Conservation (phyloP, 331 rosid genomes). For the Quercus lobata region DNA sequence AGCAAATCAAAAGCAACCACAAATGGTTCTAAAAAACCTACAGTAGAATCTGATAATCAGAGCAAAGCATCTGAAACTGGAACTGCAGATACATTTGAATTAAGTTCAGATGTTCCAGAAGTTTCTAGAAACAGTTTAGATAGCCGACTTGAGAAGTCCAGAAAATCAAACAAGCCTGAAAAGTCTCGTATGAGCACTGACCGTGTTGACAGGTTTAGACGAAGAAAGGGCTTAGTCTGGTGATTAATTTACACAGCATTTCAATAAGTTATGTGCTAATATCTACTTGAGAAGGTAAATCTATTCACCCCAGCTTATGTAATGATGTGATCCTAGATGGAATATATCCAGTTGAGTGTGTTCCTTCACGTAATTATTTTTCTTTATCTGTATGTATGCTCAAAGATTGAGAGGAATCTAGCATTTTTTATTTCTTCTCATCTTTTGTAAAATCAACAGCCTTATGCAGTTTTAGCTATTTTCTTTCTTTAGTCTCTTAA, state of each 20-base stretch:
- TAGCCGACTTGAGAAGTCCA: slow-evolving; percentile 85
- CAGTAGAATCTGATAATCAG: slow-evolving; percentile 41
- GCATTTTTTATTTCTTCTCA: slow-evolving; percentile 14
- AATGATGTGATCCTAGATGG: slow-evolving; percentile 33
- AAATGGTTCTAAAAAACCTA: slow-evolving; percentile 42
- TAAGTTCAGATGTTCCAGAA: slow-evolving; percentile 61
- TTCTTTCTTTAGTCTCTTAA: background rate
- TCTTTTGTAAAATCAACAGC: slow-evolving; percentile 41
- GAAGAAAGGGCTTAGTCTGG: slow-evolving; percentile 81
- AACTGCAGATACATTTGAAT: slow-evolving; percentile 46
- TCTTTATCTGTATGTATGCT: slow-evolving; percentile 25
- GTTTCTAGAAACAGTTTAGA: slow-evolving; percentile 97
- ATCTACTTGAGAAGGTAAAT: slow-evolving; percentile 26
- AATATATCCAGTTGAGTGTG: slow-evolving; percentile 30
- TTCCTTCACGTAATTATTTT: slow-evolving; percentile 13
- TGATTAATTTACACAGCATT: slow-evolving; percentile 42
- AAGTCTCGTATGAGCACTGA: slow-evolving; percentile 97
- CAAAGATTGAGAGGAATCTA: slow-evolving; percentile 22
- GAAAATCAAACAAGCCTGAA: slow-evolving; percentile 68
- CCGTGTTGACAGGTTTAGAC: slow-evolving; percentile 78
- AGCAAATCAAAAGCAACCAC: slow-evolving; percentile 70
- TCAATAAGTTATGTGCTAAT: slow-evolving; percentile 37
- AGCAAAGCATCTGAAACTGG: slow-evolving; percentile 57
- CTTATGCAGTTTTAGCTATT: background rate
- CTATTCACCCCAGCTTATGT: slow-evolving; percentile 18